Conservation (phyloP, 371 early-diverging fungal species). For the Paraphysoderma sedebokerense region DNA sequence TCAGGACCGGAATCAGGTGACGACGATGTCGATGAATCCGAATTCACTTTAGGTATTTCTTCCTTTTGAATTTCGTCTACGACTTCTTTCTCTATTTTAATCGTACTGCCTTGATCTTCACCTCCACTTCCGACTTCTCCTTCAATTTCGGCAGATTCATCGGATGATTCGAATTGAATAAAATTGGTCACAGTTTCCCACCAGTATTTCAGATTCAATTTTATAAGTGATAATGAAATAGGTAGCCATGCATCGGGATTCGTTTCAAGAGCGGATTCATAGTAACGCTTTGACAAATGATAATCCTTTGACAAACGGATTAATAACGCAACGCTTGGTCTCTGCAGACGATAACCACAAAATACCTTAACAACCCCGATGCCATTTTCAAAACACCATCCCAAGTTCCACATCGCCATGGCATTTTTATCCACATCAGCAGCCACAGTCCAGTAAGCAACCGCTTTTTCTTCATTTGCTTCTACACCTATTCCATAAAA, state of each 20-base stretch:
- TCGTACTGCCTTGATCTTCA: too few relatives aligned
- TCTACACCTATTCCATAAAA: conserved; percentile 67
- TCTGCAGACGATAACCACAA: background rate
- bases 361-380: conserved; percentile 56
- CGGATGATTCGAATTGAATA: too few relatives aligned
- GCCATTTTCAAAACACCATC: conserved; percentile 95
- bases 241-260: conserved; percentile 70
- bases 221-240: conserved; percentile 52
- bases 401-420: conserved; percentile 90
- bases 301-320: conserved; percentile 36
- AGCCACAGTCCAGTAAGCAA: conserved; percentile 70
- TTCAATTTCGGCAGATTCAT: too few relatives aligned
- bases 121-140: too few relatives aligned
- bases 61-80: too few relatives aligned
- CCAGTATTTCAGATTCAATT: conserved; percentile 43
- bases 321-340: background rate
- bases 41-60: too few relatives aligned
- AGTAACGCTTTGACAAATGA: conserved; percentile 80
- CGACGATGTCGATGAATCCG: too few relatives aligned
- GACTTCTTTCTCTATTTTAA: too few relatives aligned
- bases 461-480: conserved; percentile 53
- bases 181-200: background rate
- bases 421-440: conserved; percentile 60
- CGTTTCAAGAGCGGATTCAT: conserved; percentile 53
- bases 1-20: too few relatives aligned